These are phyloP conservation scores for Chaetomiaceae sp. DNA, from an alignment of 2,329 filamentous ascomycete genomes.

Conservation along the genomic window DNA sequence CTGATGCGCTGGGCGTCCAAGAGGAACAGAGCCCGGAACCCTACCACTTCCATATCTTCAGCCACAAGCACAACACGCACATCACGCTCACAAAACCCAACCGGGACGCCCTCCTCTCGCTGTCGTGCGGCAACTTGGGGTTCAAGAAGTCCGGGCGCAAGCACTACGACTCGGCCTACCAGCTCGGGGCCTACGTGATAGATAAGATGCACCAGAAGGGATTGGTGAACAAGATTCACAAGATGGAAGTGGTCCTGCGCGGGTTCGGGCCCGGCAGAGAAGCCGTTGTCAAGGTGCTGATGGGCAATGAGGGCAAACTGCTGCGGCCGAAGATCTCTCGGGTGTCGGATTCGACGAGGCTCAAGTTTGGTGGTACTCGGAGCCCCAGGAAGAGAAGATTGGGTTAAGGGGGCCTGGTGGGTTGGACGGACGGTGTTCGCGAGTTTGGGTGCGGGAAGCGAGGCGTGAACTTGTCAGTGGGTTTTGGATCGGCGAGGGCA, in stretches of 20 bases:
- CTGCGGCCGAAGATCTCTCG: conserved; percentile 70
- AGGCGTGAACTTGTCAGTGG: not conserved
- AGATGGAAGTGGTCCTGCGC: conserved; percentile 74
- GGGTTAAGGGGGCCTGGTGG: conserved; percentile 41
- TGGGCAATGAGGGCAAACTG: conserved; percentile 77
- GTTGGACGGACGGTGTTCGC: not conserved
- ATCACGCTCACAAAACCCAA: conserved; percentile 84
- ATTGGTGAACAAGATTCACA: conserved; percentile 68
- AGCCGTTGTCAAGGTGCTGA: conserved; percentile 80
- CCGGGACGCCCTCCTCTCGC: conserved; percentile 70
- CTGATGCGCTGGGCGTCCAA: conserved; percentile 26
- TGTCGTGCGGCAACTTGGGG: conserved; percentile 85
- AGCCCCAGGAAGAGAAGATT: conserved; percentile 80
- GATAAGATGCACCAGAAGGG: conserved; percentile 79
- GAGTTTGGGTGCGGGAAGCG: not conserved
- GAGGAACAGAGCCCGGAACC: conserved; percentile 56
- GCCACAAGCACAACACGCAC: conserved; percentile 92
- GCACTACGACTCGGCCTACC: conserved; percentile 87
- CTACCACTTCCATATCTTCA: conserved; percentile 82
- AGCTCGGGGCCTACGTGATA: conserved; percentile 78
- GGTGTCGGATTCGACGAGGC: conserved; percentile 78
- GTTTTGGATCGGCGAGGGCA: conserved; percentile 1
- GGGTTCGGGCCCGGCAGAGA: conserved; percentile 86
- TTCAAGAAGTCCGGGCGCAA: conserved; percentile 78
- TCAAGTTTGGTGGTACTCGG: conserved; percentile 95